Base-by-base conservation (phyloP, 2,329 filamentous ascomycete species). In the Madurella mycetomatis region DNA sequence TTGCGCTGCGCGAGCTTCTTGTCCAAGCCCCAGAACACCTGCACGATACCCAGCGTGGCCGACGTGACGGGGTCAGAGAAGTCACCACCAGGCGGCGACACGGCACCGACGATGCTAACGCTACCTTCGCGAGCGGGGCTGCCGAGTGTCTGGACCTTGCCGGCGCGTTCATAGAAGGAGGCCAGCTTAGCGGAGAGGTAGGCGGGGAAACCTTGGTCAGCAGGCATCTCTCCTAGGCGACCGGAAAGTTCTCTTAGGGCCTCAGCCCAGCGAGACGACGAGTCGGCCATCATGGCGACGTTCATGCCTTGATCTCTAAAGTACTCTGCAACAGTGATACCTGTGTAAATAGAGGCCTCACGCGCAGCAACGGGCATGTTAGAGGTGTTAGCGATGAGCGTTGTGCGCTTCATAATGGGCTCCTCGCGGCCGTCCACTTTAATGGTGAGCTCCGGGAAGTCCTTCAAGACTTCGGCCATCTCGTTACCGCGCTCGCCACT, bases 221-320 rank as follows among this genome's bases (percentile, higher is more conserved):
- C 94, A 76, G 94, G 94, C 94, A 99, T 99, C 75, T 99, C 94
- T 81, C 94, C 94, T 57, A 99, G 81, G 82, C 94, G 94, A 80
- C 94, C 94, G 34, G 94, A 99, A 72, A 99, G 86, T 74, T 99
- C 94, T 88, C 94, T 91, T 71, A 99, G 83, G 69, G 94, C 94
- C 78, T 99, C 94, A 60, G 94, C 94, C 94, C 94, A 99, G 62
- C 94, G 91, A 51, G 94, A 99, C 49, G 92, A 88, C 15, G 94
- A 97, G 75, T 99, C 94, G 60, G 94, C 94, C 94, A 99, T 99
- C 94, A 99, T 99, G 66, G 94, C 92, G 40, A 99, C 94, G 71
- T 96, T 83, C 74, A 97, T 92, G 61, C 94, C 94, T 74, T 96
- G 90, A 69, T 99, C 94, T 63, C 94, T 83, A 79, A 97, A 97